These are phyloP conservation scores for Colletotrichum neosansevieriae DNA, from an alignment of 2,329 filamentous ascomycete genomes.

Conservation along the genomic window DNA sequence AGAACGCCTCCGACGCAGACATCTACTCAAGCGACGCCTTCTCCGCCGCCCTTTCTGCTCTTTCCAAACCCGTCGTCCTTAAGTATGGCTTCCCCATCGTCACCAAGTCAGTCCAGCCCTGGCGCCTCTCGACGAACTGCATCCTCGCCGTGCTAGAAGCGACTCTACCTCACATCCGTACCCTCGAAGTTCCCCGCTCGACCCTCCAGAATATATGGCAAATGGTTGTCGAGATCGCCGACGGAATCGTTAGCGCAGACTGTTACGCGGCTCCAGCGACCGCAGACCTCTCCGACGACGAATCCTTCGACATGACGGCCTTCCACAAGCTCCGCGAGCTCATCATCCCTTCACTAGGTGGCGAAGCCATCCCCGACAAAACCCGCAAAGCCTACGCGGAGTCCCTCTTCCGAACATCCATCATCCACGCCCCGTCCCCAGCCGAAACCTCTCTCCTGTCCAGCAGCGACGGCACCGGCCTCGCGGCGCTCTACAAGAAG, in stretches of 20 bases:
- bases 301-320: conserved; percentile 83
- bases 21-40: conserved; percentile 79
- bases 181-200: conserved; percentile 58
- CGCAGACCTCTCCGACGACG: conserved; percentile 72
- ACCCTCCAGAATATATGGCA: conserved; percentile 75
- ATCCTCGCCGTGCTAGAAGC: conserved; percentile 76
- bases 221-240: conserved; percentile 72
- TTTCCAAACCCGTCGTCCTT: conserved; percentile 77
- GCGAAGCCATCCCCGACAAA: conserved; percentile 71
- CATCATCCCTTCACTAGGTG: conserved; percentile 80
- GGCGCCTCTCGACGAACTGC: conserved; percentile 83
- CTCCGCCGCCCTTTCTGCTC: conserved; percentile 71
- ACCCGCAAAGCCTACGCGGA: conserved; percentile 78
- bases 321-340: conserved; percentile 78
- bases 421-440: conserved; percentile 76
- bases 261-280: conserved; percentile 60
- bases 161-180: conserved; percentile 71
- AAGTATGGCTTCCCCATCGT: conserved; percentile 84
- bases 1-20: conserved; percentile 71
- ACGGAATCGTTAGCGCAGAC: conserved; percentile 77
- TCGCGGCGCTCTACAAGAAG: conserved; percentile 72
- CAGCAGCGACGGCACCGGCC: conserved; percentile 62
- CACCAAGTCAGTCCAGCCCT: conserved; percentile 78
- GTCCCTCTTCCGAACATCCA: conserved; percentile 83
- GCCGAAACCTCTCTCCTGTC: conserved; percentile 67